A percentile compares a stretch with the other conserved stretches of the same genome.
Evolutionary conservation across 371 early-diverging fungal genomes (phyloP).

Genomic region (Dichotomocladium elegans): DNA sequence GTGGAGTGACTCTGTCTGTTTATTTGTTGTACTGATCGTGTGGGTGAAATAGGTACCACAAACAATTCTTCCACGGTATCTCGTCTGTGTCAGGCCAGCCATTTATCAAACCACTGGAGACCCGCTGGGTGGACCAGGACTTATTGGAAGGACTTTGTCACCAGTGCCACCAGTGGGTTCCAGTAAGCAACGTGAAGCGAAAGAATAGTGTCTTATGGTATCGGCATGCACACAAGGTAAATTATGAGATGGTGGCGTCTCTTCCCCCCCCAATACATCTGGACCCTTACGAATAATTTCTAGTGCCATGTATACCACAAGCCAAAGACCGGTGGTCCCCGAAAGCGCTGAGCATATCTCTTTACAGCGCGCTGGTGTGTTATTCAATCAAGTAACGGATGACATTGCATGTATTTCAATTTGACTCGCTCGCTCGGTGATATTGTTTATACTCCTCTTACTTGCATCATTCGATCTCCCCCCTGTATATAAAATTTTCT

Average conservation of each 20-base stretch:
- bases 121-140: constrained; percentile 61
- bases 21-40: not conserved
- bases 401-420: too few species aligned
- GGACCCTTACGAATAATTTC: not conserved
- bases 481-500: too few species aligned
- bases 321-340: constrained; percentile 50
- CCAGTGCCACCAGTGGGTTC: constrained; percentile 84
- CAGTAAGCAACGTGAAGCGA: constrained; percentile 75
- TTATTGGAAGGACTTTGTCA: constrained; percentile 87
- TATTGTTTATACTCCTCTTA: too few species aligned
- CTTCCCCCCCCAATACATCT: too few species aligned
- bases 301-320: constrained; percentile 85
- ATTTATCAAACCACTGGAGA: constrained; percentile 74
- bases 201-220: constrained; percentile 84
- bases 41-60: constrained; percentile 76
- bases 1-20: not conserved
- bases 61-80: constrained; percentile 90
- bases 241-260: too few species aligned
- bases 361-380: not conserved
- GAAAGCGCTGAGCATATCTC: constrained; percentile 1
- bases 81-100: constrained; percentile 83
- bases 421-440: too few species aligned
- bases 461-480: too few species aligned
- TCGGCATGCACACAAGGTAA: constrained; percentile 84
- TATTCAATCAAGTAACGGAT: too few species aligned